Conservation (phyloP, 257 asterid genomes). For the Fraxinus excelsior region DNA sequence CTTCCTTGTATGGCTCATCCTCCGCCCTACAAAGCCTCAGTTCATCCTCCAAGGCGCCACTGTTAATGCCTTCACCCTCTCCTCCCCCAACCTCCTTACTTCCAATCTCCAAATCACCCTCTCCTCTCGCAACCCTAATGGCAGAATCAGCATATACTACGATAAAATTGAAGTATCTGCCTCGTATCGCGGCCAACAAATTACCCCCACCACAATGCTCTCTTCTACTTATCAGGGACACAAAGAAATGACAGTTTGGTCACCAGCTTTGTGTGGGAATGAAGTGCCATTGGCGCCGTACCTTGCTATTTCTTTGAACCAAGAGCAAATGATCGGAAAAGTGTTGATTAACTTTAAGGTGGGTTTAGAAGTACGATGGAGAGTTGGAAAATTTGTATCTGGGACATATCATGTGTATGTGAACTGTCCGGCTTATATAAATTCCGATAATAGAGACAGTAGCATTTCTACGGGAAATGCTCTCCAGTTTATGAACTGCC, state of each 20-base stretch:
- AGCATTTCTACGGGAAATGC: slow-evolving; percentile 36
- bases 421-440: slow-evolving; percentile 78
- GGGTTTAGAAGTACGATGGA: slow-evolving; percentile 68
- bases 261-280: slow-evolving; percentile 55
- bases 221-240: slow-evolving; percentile 69
- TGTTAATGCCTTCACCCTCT: slow-evolving; percentile 59
- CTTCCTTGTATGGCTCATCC: slow-evolving; percentile 64
- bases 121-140: slow-evolving; percentile 62
- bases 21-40: slow-evolving; percentile 70
- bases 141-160: slow-evolving; percentile 56
- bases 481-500: slow-evolving; percentile 53
- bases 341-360: slow-evolving; percentile 47
- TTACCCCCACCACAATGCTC: slow-evolving; percentile 51
- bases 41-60: slow-evolving; percentile 74
- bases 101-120: slow-evolving; percentile 59
- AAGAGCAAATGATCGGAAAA: slow-evolving; percentile 51
- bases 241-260: slow-evolving; percentile 63
- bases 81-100: slow-evolving; percentile 51
- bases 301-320: slow-evolving; percentile 27
- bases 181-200: slow-evolving; percentile 63
- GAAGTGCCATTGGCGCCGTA: slow-evolving; percentile 58
- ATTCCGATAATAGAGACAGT: slow-evolving; percentile 32
- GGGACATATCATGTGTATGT: slow-evolving; percentile 58
- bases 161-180: slow-evolving; percentile 58
- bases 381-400: slow-evolving; percentile 65